Base-by-base conservation (phyloP, 202 grass and related monocot genomes). In the Elaeis oleifera region DNA sequence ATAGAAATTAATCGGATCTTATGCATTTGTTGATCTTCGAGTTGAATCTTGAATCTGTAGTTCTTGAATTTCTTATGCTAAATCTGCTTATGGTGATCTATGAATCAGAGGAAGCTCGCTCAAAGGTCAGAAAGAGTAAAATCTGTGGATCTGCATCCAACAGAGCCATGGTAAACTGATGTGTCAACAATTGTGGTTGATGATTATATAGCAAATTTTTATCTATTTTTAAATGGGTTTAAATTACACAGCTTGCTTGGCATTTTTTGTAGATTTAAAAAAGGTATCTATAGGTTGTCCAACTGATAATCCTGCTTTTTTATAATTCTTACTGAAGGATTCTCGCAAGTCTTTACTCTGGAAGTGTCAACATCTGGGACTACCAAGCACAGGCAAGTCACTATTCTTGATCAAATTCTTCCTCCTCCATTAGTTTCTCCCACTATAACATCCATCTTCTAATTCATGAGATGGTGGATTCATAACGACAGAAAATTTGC, bases 91-190 rank as follows among this genome's bases (percentile, higher is more conserved):
- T 26, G 22, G 60, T 72, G 23, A 19, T 75, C 53, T 62, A 69
- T 63, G 50, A 80, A 82, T 86, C 61, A 99, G 94, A 81, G 88
- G 76, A 99, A 99, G 78, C 87, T 94, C 59, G 85, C 88, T 3
- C 94, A 99, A 72, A 84, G 94, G 56, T 94, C 88, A 4, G 94
- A 99, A 75, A 79, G 94, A 61, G 88, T 99, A 18, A 99, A 99
- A 80, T 99, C 88, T 7, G 94, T 99, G 64, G 94, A 99, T 87
- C 85, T 94, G 51, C 94, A 99, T 71, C 94, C 94, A 20, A 82
- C 85, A 2, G 94, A 99, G 71, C 94, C 94, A 99, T 99, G 94
- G 94, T 83, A 69, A 84, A 52, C 79, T 74, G 49, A 11, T 60
- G 48, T 56, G 64, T 44, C 36, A 14, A 44, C 36, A 44, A 13